Conservation (phyloP, 306 rosid species). For the Quercus agrifolia region DNA sequence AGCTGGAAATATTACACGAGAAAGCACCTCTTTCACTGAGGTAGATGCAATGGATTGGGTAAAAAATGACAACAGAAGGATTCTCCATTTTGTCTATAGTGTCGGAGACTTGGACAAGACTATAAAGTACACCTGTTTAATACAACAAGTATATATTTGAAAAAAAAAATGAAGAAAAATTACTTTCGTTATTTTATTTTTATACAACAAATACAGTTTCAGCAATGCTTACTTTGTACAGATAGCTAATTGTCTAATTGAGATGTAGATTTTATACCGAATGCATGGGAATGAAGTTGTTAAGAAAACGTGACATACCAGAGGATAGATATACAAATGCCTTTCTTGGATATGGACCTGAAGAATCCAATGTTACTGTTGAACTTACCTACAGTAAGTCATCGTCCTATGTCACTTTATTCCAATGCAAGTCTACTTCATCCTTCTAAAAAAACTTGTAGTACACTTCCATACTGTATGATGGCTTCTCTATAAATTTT, state of each 20-base stretch:
- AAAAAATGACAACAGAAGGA: slow-evolving; percentile 61
- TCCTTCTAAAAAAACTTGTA: too few species aligned
- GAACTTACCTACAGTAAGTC: slow-evolving; percentile 87
- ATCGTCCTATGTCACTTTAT: too few species aligned
- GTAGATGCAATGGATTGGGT: slow-evolving; percentile 80
- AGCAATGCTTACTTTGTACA: too few species aligned
- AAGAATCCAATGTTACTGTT: slow-evolving; percentile 75
- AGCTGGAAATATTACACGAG: slow-evolving; percentile 40
- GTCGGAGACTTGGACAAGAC: slow-evolving; percentile 85
- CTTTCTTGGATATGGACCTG: slow-evolving; percentile 89
- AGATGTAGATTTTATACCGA: slow-evolving; percentile 73
- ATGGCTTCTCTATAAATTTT: too few species aligned
- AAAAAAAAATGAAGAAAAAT: too few species aligned
- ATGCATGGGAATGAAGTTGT: slow-evolving; percentile 84
- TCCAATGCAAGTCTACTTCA: too few species aligned
- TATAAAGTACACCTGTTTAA: slow-evolving; percentile 52
- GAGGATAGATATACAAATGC: slow-evolving; percentile 82
- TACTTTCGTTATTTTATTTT: not conserved
- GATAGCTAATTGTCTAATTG: too few species aligned
- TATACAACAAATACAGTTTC: too few species aligned
- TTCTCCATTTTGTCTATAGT: slow-evolving; percentile 84
- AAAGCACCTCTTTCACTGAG: slow-evolving; percentile 47
- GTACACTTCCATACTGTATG: too few species aligned
- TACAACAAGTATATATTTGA: not conserved
- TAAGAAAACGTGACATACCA: slow-evolving; percentile 74